These are phyloP conservation scores for Dictyostelium intermedium DNA, from an alignment of 78 protist species.

Conservation along the genomic window DNA sequence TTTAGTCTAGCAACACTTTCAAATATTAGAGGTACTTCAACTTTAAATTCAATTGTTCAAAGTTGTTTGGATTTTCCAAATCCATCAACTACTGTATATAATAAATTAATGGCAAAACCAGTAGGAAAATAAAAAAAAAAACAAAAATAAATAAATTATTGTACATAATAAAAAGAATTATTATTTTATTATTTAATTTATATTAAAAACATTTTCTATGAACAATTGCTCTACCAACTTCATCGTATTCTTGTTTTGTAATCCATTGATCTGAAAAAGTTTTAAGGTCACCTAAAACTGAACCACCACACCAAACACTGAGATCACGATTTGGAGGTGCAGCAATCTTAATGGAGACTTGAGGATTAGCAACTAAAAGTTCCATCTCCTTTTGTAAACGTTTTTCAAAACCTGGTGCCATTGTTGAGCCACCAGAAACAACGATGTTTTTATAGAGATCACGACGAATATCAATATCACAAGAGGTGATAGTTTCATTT, in stretches of 20 bases:
- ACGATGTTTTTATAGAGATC: slow-evolving; percentile 95
- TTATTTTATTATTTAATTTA: background rate
- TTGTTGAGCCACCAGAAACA: slow-evolving; percentile 96
- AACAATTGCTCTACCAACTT: slow-evolving; percentile 81
- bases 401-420: slow-evolving; percentile 89
- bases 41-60: background rate
- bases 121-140: background rate
- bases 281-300: slow-evolving; percentile 91
- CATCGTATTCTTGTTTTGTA: slow-evolving; percentile 87
- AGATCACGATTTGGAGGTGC: slow-evolving; percentile 91
- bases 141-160: no score
- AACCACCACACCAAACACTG: slow-evolving; percentile 94
- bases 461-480: slow-evolving; percentile 93
- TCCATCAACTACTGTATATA: background rate
- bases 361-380: slow-evolving; percentile 75
- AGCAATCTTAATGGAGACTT: slow-evolving; percentile 77
- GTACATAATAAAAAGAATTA: background rate
- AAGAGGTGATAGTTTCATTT: slow-evolving; percentile 86
- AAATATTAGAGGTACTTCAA: background rate
- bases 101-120: background rate
- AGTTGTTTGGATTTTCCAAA: background rate
- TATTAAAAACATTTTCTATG: slow-evolving; percentile 2
- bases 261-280: slow-evolving; percentile 94
- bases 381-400: slow-evolving; percentile 84
- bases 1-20: background rate